A percentile compares a stretch with the other conserved stretches of the same genome.
phyloP scores from a whole-genome alignment of 768 basidiomycete genomes.

The Boletus subcaerulescens region DNA sequence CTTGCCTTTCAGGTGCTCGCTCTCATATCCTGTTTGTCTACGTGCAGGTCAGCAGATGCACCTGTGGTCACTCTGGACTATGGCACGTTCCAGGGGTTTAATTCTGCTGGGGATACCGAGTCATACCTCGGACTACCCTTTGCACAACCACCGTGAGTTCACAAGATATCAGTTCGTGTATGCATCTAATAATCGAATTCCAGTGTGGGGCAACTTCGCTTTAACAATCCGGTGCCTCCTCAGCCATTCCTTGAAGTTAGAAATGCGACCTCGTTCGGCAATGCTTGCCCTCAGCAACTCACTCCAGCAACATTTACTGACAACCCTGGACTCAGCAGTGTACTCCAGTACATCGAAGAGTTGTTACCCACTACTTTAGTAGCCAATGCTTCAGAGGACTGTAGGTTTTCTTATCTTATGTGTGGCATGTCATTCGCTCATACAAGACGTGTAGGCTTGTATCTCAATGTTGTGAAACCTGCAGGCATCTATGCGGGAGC shows the following conservation, averaged over 20 bases:
- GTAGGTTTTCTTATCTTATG: background rate
- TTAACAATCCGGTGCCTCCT: constrained; percentile 12
- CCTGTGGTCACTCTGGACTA: constrained; percentile 18
- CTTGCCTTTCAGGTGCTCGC: background rate
- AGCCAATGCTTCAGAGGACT: constrained; percentile 14
- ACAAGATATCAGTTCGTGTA: accelerated
- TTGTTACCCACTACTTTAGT: background rate
- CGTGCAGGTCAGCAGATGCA: background rate
- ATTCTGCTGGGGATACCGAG: background rate
- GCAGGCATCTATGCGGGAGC: background rate
- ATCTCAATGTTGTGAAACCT: constrained; percentile 14
- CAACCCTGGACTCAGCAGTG: background rate
- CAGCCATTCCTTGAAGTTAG: background rate
- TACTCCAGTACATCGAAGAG: background rate
- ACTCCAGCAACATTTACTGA: background rate
- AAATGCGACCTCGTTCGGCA: constrained; percentile 17
- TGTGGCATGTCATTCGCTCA: background rate
- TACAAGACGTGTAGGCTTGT: constrained; percentile 19
- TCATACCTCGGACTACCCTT: constrained; percentile 1
- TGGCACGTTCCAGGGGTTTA: constrained; percentile 15
- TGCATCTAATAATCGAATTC: background rate
- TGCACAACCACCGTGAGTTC: constrained; percentile 1
- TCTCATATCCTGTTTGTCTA: background rate
- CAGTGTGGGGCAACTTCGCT: constrained; percentile 17
- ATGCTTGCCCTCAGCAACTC: constrained; percentile 41